Evolutionary conservation across 345 rosid species (phyloP), one percentile per base, ranked within the genome.

Genomic region (Eucalyptus regnans): DNA sequence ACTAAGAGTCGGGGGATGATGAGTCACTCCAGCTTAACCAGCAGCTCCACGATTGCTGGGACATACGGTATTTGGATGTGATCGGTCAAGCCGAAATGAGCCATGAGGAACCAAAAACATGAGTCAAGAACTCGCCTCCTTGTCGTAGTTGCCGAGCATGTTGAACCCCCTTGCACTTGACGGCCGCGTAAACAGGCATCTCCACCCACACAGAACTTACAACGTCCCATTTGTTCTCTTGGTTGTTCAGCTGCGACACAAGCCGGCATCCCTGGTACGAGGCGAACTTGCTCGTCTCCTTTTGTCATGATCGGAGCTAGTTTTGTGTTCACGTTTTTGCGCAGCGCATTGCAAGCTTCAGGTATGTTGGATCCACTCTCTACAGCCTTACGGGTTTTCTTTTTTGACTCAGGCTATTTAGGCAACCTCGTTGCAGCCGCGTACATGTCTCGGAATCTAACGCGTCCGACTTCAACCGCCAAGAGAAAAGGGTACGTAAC

Each of bases 51-150:
- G 12, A 66, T 66, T 16, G 43, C 43, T 16, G 43, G 12, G 12
- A 5, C 3, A 1, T 5, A 4, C 0, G 87, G 8, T 9, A 50
- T 86, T 86, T 86, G 71, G 64, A 71, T 86, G 18, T 54, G 90
- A n/a, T 68, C 46, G 18, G 12, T 43, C 6, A 91, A 41, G 27
- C 87, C 86, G 7, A 89, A 87, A 86, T 91, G 87, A 3, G 66
- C 84, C 91, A 91, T 90, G 16, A 91, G 54, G 46, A 90, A 50
- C 6, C 68, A 23, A 0, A 90, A 0, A 90, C 88, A 12, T 88
- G 92, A 49, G 92, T 90, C 0, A 90, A 16, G 29, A 91, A 58
- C 85, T 91, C 92, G 3, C 88, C 89, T 5, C 90, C 91, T 43
- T 6, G 54, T 9, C 60, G 64, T 13, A 91, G 91, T 29, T 86